phyloP scores from a whole-genome alignment of 139 green algal species.

The Zygnema cylindricum region DNA sequence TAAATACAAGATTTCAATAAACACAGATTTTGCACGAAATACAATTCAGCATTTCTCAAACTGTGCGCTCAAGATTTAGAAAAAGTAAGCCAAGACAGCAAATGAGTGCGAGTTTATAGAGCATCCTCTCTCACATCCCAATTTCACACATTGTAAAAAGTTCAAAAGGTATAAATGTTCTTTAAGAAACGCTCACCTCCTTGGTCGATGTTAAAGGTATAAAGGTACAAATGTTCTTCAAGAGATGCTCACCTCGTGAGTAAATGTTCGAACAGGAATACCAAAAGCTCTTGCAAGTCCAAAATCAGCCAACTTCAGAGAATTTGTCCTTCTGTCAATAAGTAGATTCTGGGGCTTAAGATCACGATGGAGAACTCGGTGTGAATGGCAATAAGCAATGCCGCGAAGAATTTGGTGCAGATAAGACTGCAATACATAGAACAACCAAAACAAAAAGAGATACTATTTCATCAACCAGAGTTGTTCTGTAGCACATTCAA shows the following conservation, averaged over 20 bases:
- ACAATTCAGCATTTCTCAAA: too few relatives aligned
- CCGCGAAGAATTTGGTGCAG: slow-evolving; percentile 95
- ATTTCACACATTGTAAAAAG: neutral
- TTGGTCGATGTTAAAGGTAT: too few relatives aligned
- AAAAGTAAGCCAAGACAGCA: too few relatives aligned
- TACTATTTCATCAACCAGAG: too few relatives aligned
- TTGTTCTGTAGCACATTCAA: too few relatives aligned
- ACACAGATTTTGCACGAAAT: too few relatives aligned
- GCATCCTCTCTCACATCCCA: too few relatives aligned
- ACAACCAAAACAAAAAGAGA: too few relatives aligned
- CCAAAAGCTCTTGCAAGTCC: slow-evolving; percentile 93
- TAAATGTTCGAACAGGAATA: slow-evolving; percentile 89
- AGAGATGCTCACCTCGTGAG: slow-evolving; percentile 68
- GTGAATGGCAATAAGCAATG: slow-evolving; percentile 89
- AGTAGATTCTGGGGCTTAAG: slow-evolving; percentile 98
- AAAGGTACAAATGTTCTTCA: neutral
- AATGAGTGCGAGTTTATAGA: neutral
- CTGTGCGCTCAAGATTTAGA: too few relatives aligned
- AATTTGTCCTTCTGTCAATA: slow-evolving; percentile 82
- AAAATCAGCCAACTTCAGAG: slow-evolving; percentile 98
- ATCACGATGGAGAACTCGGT: slow-evolving; percentile 91
- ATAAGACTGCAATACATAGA: slow-evolving; percentile 80
- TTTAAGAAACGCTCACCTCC: neutral
- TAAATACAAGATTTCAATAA: too few relatives aligned
- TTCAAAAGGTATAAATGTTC: slow-evolving; percentile 17